phyloP scores from a whole-genome alignment of 495 filamentous ascomycete species.

The Penicillium paradoxum region DNA sequence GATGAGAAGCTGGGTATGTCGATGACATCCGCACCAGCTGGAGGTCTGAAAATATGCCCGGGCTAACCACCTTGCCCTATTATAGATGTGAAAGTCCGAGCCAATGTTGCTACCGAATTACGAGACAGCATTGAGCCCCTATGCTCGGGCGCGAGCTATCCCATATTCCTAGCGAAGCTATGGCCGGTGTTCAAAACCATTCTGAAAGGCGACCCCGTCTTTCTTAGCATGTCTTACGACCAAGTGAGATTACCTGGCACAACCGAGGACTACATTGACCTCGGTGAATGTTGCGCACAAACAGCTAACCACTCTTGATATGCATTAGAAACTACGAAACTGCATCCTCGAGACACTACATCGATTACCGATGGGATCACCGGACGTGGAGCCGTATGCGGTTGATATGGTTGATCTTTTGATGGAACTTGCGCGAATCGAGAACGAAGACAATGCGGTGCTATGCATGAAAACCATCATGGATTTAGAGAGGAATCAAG shows the following conservation, averaged over 20 bases:
- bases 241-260: conserved; percentile 50
- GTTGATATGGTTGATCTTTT: conserved; percentile 79
- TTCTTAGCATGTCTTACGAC: conserved; percentile 79
- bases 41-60: background rate
- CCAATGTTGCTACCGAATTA: conserved; percentile 70
- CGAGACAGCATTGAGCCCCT: conserved; percentile 80
- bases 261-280: background rate
- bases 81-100: conserved; percentile 68
- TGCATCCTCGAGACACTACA: conserved; percentile 92
- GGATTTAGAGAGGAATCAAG: conserved; percentile 89
- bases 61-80: conserved; percentile 6
- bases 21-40: background rate
- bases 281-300: background rate
- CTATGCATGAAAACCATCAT: conserved; percentile 97
- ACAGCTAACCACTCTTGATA: conserved; percentile 13
- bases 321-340: conserved; percentile 72
- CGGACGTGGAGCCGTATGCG: conserved; percentile 84
- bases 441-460: conserved; percentile 98
- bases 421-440: conserved; percentile 78
- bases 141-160: conserved; percentile 60
- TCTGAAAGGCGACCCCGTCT: conserved; percentile 80
- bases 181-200: conserved; percentile 88
- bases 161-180: conserved; percentile 73
- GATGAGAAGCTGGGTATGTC: conserved; percentile 55
- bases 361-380: conserved; percentile 74